Base-by-base conservation (phyloP, 805 yeast species). In the Kuraishia hungarica region DNA sequence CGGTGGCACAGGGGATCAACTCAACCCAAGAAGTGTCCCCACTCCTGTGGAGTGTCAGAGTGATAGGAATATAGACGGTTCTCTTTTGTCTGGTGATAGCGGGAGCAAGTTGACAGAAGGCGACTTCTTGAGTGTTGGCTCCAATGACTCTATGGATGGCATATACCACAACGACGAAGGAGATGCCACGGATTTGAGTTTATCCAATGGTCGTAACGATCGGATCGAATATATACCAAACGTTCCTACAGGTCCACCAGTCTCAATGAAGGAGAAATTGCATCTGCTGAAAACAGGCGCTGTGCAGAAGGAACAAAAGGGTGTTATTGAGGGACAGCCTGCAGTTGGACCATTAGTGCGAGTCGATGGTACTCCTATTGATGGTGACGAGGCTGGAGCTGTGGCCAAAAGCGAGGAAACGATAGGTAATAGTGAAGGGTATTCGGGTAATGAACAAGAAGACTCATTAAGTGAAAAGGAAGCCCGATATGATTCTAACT, bases 211-310 rank as follows among this genome's bases (percentile, higher is more conserved):
- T 17, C 43, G 11, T 15, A 35, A 35, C 43, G 43, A 35, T 15
- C 15, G 43, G n/a, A 35, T 35, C n/a, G 43, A 17, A 3, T 35
- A 35, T 15, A 13, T 35, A 13, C 43, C 23, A 47, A 49, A 49
- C 15, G 51, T 49, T 8, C 51, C 71, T 17, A 57, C 61, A 28
- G 63, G 63, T 4, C 77, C 79, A 4, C 79, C 75, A 10, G 70
- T 78, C 56, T 71, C 80, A 2, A 60, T 78, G 46, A 67, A 65
- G 29, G 82, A 78, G 58, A 77, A 77, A 60, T 74, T 78, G 60
- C 64, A 67, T 21, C 57, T 77, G 54, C 62, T 78, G 60, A 72
- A 69, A 56, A 64, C 65, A 24, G 75, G 72, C 26, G 54, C 56
- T 29, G 53, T 55, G 19, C 51, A 49, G 35, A 49, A 23, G 19